Conservation (phyloP, 306 rosid species). For the Quercus alba region DNA sequence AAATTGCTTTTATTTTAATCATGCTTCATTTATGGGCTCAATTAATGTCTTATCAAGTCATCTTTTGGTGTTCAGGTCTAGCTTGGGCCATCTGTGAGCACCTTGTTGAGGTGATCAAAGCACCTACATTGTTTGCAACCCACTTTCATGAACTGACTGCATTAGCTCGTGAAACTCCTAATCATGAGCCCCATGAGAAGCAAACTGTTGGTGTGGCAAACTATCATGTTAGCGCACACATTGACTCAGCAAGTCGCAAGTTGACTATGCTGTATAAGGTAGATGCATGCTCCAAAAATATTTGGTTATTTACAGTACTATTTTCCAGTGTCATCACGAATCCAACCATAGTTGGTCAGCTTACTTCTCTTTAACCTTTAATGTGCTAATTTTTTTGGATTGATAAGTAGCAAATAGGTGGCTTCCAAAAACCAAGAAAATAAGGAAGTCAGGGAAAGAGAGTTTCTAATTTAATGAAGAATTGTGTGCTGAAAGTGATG, state of each 20-base stretch:
- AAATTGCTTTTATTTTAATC: neutral
- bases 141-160: conserved; percentile 96
- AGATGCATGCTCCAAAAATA: conserved; percentile 13
- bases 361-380: neutral
- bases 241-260: conserved; percentile 82
- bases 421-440: neutral
- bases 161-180: conserved; percentile 54
- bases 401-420: neutral
- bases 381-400: neutral
- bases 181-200: conserved; percentile 41
- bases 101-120: conserved; percentile 81
- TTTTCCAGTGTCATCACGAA: neutral
- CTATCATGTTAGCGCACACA: conserved; percentile 96
- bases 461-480: neutral
- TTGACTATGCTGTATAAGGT: conserved; percentile 97
- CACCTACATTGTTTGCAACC: conserved; percentile 94
- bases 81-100: conserved; percentile 99
- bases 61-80: conserved; percentile 59
- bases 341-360: neutral
- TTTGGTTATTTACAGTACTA: neutral
- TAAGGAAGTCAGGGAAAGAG: neutral
- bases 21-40: neutral
- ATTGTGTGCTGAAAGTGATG: neutral
- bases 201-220: conserved; percentile 74
- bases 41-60: conserved; percentile 13